Evolutionary conservation across 108 stramenopile genomes (phyloP).

Genomic region (Mediolabrus comicus): DNA sequence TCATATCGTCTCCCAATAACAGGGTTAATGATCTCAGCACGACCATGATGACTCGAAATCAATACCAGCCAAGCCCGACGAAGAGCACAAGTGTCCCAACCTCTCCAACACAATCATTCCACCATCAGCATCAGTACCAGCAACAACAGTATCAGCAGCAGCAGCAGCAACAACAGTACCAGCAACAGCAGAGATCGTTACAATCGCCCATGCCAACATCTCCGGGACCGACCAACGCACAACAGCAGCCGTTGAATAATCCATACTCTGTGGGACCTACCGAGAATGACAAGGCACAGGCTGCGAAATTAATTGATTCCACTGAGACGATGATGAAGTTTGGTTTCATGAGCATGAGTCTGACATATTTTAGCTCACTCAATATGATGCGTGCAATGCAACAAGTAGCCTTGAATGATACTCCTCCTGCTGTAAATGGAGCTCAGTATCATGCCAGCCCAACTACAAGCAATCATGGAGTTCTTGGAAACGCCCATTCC

Average conservation of each 20-base stretch:
- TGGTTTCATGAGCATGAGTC: conserved; percentile 88
- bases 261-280: conserved; percentile 27
- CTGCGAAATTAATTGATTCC: conserved; percentile 82
- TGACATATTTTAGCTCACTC: conserved; percentile 86
- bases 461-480: conserved; percentile 1
- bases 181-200: too few relatives aligned
- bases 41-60: not conserved
- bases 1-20: not conserved
- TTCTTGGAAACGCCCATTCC: not conserved
- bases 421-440: not conserved
- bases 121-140: not conserved
- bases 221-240: not conserved
- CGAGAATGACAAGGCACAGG: conserved; percentile 71
- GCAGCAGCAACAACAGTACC: too few relatives aligned
- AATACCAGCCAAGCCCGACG: not conserved
- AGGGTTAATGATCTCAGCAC: not conserved
- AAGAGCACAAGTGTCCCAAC: not conserved
- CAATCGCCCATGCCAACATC: too few relatives aligned
- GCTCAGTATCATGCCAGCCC: not conserved
- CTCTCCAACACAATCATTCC: not conserved
- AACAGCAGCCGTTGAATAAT: conserved; percentile 9
- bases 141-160: too few relatives aligned
- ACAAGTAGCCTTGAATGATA: conserved; percentile 44
- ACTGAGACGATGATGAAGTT: conserved; percentile 93
- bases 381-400: conserved; percentile 94